Conservation (phyloP, 2,329 filamentous ascomycete genomes). For the Aotearoamyces nothofagi region DNA sequence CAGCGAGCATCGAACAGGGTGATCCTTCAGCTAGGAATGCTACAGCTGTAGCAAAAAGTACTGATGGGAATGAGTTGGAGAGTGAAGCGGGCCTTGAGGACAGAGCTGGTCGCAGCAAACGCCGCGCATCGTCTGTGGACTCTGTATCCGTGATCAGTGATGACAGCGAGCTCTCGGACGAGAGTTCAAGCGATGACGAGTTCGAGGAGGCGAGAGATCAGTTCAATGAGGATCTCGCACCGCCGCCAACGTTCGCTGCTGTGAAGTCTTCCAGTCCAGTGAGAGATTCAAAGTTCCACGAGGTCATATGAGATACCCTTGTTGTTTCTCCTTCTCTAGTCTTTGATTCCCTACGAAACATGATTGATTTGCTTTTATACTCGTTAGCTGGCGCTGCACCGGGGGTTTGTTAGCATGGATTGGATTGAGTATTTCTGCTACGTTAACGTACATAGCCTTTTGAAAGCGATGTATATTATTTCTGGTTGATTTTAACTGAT, state of each 20-base stretch:
- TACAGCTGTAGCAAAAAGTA: too few species aligned
- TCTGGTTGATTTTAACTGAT: too few species aligned
- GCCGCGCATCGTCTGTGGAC: conserved; percentile 6
- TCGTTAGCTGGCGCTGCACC: too few species aligned
- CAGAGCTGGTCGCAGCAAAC: not conserved
- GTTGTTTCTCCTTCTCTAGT: too few species aligned
- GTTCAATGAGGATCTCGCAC: conserved; percentile 27
- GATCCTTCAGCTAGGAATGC: too few species aligned
- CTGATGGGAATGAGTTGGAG: conserved; percentile 3
- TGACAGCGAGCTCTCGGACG: conserved; percentile 6
- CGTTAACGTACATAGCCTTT: too few species aligned
- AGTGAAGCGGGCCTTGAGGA: conserved; percentile 5
- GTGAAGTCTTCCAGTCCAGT: conserved; percentile 34
- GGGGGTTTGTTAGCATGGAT: too few species aligned
- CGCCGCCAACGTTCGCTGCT: conserved; percentile 17
- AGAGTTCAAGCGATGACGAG: conserved; percentile 21
- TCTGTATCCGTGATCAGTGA: conserved; percentile 5
- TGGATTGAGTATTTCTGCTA: too few species aligned
- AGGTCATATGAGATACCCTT: conserved; percentile 38
- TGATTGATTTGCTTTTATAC: too few species aligned
- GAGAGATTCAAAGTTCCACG: conserved; percentile 41
- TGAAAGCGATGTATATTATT: too few species aligned
- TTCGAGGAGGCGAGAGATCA: conserved; percentile 33
- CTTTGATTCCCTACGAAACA: too few species aligned
- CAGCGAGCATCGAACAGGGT: not conserved